Conservation (phyloP, 352 stramenopile genomes). For the Phytophthora kernoviae region DNA sequence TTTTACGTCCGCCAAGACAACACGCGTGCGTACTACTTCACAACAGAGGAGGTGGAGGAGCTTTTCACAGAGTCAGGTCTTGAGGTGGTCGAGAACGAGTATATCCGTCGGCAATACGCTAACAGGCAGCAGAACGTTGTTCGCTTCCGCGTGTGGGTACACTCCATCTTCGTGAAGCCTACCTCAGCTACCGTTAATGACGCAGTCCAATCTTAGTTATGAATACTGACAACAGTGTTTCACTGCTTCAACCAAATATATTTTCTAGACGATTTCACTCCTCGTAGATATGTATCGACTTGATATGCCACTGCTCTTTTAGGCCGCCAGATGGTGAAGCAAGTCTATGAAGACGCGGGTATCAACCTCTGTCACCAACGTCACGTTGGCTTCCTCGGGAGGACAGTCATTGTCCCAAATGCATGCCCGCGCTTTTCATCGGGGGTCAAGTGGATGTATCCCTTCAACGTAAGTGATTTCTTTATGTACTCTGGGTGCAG, state of each 20-base stretch:
- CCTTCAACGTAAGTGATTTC: conserved; percentile 40
- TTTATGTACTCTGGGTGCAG: conserved; percentile 63
- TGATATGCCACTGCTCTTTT: conserved; percentile 2
- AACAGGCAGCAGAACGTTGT: conserved; percentile 88
- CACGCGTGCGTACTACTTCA: conserved; percentile 96
- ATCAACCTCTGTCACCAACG: conserved; percentile 70
- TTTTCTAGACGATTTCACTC: conserved; percentile 14
- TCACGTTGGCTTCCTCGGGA: conserved; percentile 57
- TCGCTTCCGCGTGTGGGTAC: conserved; percentile 89
- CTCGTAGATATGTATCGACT: conserved; percentile 6
- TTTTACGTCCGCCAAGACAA: conserved; percentile 96
- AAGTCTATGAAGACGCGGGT: conserved; percentile 64
- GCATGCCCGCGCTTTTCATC: conserved; percentile 59
- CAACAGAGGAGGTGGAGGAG: conserved; percentile 74
- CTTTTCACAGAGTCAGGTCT: conserved; percentile 69
- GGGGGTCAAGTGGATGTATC: conserved; percentile 59
- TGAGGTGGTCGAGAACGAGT: conserved; percentile 76
- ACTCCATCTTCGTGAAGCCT: conserved; percentile 86
- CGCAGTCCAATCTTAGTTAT: conserved; percentile 7
- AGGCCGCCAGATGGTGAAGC: conserved; percentile 47
- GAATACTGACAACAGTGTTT: conserved; percentile 7
- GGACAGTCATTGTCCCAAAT: conserved; percentile 49
- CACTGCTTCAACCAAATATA: conserved; percentile 13
- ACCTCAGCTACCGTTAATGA: conserved; percentile 1
- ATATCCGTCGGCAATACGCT: conserved; percentile 88